A percentile compares a stretch with the other conserved stretches of the same genome.
Conservation (phyloP, 2,329 filamentous ascomycete genomes). For the Penicillium hesseltinei region DNA sequence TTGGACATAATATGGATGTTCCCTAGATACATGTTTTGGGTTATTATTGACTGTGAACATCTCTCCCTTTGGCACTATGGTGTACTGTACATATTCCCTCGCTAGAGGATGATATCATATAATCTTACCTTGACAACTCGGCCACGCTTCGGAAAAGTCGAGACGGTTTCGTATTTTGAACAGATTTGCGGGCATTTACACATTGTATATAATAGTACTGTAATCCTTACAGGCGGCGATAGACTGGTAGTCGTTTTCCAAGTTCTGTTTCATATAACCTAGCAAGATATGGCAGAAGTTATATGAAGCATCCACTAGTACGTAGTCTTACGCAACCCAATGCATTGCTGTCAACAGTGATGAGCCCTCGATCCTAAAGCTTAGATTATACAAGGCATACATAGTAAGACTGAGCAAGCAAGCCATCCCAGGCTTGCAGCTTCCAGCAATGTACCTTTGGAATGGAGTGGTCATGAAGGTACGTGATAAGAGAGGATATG, state of each 20-base stretch:
- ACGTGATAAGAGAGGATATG: constrained; percentile 26
- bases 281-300: neutral
- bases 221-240: neutral
- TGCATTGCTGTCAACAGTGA: neutral
- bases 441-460: neutral
- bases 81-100: neutral
- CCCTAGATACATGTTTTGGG: neutral
- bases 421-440: neutral
- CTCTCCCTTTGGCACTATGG: neutral
- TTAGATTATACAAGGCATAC: neutral
- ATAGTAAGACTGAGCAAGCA: neutral
- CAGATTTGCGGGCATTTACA: neutral
- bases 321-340: neutral
- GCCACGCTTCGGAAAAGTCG: neutral
- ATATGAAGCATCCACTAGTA: neutral
- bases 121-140: no score
- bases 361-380: neutral
- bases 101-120: no score
- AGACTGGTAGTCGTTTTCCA: neutral
- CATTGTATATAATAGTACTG: neutral
- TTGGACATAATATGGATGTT: constrained; percentile 18
- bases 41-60: neutral
- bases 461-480: constrained; percentile 13
- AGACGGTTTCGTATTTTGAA: neutral
- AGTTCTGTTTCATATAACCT: neutral